Evolutionary conservation across 202 grass and related monocot genomes (phyloP).

Genomic region (Dendrocalamus latiflorus): DNA sequence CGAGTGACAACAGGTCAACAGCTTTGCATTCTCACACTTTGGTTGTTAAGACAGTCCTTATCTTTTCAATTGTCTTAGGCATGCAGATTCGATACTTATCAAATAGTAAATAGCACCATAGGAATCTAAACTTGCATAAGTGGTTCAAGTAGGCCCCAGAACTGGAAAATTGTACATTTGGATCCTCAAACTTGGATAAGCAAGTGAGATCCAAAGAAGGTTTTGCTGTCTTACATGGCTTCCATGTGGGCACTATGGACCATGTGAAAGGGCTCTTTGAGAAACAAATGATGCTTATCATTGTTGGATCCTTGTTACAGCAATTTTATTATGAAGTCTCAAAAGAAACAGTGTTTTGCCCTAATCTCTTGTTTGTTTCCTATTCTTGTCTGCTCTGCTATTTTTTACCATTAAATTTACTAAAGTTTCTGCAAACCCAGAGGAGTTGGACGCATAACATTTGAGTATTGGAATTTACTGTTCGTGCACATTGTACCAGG

Average conservation of each 20-base stretch:
- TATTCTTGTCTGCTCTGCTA: too few relatives aligned
- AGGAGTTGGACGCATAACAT: background rate
- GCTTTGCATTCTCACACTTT: too few relatives aligned
- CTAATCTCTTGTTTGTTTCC: too few relatives aligned
- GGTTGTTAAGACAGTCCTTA: background rate
- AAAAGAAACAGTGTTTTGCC: too few relatives aligned
- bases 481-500: constrained; percentile 28
- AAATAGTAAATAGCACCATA: background rate
- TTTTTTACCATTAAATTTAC: constrained; percentile 12
- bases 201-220: background rate
- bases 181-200: background rate
- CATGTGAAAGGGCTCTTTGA: background rate
- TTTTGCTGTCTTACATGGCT: background rate
- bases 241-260: background rate
- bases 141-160: background rate
- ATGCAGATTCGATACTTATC: background rate
- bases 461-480: background rate
- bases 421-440: background rate
- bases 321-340: too few relatives aligned
- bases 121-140: background rate
- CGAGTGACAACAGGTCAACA: background rate
- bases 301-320: background rate
- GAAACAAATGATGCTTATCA: background rate
- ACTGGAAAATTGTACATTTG: background rate
- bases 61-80: background rate